These are phyloP conservation scores for Pholiota conissans DNA, from an alignment of 768 basidiomycete genomes.

Conservation along the genomic window DNA sequence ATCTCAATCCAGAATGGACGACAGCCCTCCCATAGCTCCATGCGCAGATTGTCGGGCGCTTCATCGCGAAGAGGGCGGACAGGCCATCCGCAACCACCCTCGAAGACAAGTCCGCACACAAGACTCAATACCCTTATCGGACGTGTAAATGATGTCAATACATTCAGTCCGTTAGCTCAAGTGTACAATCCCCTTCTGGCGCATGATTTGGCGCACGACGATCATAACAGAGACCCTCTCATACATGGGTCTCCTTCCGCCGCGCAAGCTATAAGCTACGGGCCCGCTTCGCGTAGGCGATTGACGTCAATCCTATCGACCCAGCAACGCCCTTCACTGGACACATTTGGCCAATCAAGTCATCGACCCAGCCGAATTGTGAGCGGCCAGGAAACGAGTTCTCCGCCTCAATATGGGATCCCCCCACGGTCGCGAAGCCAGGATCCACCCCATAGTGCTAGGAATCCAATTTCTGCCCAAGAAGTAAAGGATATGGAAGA, in stretches of 20 bases:
- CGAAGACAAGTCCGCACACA: slow-evolving; percentile 29
- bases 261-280: slow-evolving; percentile 38
- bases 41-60: slow-evolving; percentile 17
- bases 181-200: slow-evolving; percentile 63
- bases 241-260: slow-evolving; percentile 7
- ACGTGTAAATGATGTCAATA: slow-evolving; percentile 33
- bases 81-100: slow-evolving; percentile 16
- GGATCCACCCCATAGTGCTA: slow-evolving; percentile 5
- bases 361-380: slow-evolving; percentile 12
- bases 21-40: slow-evolving; percentile 18
- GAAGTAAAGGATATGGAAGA: slow-evolving; percentile 21
- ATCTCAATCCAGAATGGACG: slow-evolving; percentile 18
- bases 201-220: slow-evolving; percentile 55
- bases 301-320: slow-evolving; percentile 32
- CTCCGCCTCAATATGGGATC: slow-evolving; percentile 4
- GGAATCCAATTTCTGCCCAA: slow-evolving; percentile 11
- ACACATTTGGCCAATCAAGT: slow-evolving; percentile 13
- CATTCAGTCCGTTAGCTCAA: slow-evolving; percentile 70
- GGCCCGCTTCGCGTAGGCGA: slow-evolving; percentile 42
- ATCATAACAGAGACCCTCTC: slow-evolving; percentile 31
- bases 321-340: slow-evolving; percentile 11
- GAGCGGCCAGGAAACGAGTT: slow-evolving; percentile 10
- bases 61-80: slow-evolving; percentile 14
- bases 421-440: slow-evolving; percentile 15
- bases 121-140: slow-evolving; percentile 46